Evolutionary conservation across 345 rosid species (phyloP), one percentile per base, ranked within the genome.

Genomic region (Geranium brycei): DNA sequence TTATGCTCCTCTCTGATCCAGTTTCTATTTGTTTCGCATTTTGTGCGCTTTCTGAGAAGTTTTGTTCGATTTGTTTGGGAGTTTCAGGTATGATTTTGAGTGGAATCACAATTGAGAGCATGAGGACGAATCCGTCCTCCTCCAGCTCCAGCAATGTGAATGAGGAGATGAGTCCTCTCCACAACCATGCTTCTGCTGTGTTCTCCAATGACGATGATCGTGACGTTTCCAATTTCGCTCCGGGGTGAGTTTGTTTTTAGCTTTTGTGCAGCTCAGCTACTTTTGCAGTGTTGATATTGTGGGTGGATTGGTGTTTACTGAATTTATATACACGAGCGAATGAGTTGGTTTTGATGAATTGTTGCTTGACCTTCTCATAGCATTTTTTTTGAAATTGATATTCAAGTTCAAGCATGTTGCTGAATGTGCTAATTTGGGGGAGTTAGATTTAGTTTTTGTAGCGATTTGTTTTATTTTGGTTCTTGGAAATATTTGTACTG

Each of bases 161-260:
- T 47, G 86, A 72, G 4, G 84, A 76, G 41, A 35, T 35, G 41
- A 69, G 72, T 63, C 72, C 80, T 55, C 73, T 72, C 15, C 79
- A 74, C 62, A 65, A 66, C 53, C 41, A 35, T 35, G 41, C 41
- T 61, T 70, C 83, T 56, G 73, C 80, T 23, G 59, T 81, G 65
- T 53, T 72, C 61, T 76, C 78, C 10, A 87, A 85, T 65, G 90
- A 81, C 53, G 90, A 87, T 32, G 90, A 87, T 58, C 83, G 95
- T 61, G 90, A 87, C 68, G 81, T 87, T 76, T 78, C 85, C 77
- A 83, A 73, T 62, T 82, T 81, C n/a, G 80, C 88, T 2, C 82
- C 86, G 14, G 74, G 64, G 90, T 87, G 59, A 76, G 85, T 81
- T 15, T 28, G 28, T 17, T 3, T 35, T 8, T 35, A 35, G 41